phyloP scores from a whole-genome alignment of 257 asterid species.

The Ilex aquifolium region DNA sequence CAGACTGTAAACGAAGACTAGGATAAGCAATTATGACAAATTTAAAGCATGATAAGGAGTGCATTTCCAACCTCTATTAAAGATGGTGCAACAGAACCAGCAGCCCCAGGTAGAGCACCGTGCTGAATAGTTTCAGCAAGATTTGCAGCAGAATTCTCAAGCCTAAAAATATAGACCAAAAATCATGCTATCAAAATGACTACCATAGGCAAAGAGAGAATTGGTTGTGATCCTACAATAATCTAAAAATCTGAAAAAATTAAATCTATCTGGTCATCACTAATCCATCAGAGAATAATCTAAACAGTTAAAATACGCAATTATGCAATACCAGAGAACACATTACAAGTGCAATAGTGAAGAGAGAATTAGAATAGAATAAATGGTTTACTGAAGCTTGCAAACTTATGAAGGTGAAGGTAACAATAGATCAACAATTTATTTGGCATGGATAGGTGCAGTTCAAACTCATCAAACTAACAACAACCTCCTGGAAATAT shows the following conservation, averaged over 20 bases:
- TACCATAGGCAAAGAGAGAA: neutral
- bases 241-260: neutral
- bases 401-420: neutral
- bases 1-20: constrained; percentile 47
- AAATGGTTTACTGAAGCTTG: no score
- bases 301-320: no score
- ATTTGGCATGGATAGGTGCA: neutral
- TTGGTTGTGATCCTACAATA: neutral
- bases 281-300: no score
- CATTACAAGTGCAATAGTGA: no score
- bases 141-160: constrained; percentile 72
- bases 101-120: constrained; percentile 47
- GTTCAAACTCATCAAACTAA: neutral
- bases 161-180: constrained; percentile 38
- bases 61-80: constrained; percentile 59
- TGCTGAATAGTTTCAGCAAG: constrained; percentile 74
- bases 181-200: neutral
- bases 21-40: constrained; percentile 12
- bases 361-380: no score
- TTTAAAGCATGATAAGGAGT: constrained; percentile 4
- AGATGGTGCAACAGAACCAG: constrained; percentile 73
- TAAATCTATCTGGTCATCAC: no score
- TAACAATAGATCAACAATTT: neutral
- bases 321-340: no score
- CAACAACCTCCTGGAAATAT: no score